Base-by-base conservation (phyloP, 2,329 filamentous ascomycete genomes). In the Trichoderma polysporum region DNA sequence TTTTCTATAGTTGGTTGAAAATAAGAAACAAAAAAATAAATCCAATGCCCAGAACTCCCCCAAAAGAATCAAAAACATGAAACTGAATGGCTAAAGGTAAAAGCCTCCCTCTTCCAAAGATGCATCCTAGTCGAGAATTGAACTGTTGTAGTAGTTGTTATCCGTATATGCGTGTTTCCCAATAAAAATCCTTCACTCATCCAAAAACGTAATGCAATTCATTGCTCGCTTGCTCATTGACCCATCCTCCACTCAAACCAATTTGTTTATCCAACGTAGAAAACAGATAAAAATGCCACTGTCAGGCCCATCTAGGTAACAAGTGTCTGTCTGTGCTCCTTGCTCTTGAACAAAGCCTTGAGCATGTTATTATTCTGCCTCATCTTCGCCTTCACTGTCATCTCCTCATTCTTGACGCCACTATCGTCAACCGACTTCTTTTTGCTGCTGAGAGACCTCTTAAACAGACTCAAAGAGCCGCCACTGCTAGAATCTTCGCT, bases 291-390 rank as follows among this genome's bases (percentile, higher is more conserved):
- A 49, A 12, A 49, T 9, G 3, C 17, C 45, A 22, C 22, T 15
- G 45, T 49, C 19, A 8, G 45, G 31, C 22, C 5, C 58, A 5
- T 33, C n/a, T 41, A 62, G 6, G 60, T 35, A 4, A 19, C 17
- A 17, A 54, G 12, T 12, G 37, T 50, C n/a, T 66, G 60, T 9
- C 50, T 49, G 1, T 57, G 62, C 25, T 82, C 79, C 77, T 85
- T 86, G 77, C 80, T 84, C 79, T 84, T 85, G 73, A 88, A 88
- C 66, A 88, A 70, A 2, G 81, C 77, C 78, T 87, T 88, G 69
- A 88, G 80, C 84, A 88, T 85, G 72, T 82, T 87, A 49, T 73
- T 79, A 47, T 73, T 79, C 70, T 83, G 80, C 69, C 83, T 85
- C 10, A 82, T 80, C 47, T 60, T 66, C 8, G 45, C 35, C 45